A percentile compares a stretch with the other conserved stretches of the same genome.
These are phyloP conservation scores for Periconia sp. DNA, from an alignment of 2,329 filamentous ascomycete species.

Conservation along the genomic window DNA sequence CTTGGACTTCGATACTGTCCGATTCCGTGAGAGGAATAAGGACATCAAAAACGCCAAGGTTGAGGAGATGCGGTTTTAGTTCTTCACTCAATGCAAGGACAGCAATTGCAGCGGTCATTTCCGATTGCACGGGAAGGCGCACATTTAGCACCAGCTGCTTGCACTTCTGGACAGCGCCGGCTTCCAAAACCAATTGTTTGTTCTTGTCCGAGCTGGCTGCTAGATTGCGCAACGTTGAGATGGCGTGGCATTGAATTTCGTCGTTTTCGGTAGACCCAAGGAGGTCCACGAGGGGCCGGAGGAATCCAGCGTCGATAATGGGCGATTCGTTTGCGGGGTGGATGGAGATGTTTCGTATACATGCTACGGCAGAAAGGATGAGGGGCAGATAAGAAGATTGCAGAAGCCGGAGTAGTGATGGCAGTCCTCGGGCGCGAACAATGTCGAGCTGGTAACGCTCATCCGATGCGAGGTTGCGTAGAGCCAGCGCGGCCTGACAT, in stretches of 20 bases:
- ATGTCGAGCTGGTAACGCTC: slow-evolving; percentile 99
- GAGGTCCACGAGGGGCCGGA: slow-evolving; percentile 91
- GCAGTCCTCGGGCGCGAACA: slow-evolving; percentile 84
- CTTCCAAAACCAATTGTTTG: slow-evolving; percentile 96
- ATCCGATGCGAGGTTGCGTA: slow-evolving; percentile 94
- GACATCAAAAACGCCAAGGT: slow-evolving; percentile 93
- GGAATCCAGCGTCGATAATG: slow-evolving; percentile 96
- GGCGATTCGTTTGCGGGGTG: slow-evolving; percentile 97
- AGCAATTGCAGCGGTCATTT: slow-evolving; percentile 99
- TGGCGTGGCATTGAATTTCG: slow-evolving; percentile 98
- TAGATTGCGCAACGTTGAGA: slow-evolving; percentile 93
- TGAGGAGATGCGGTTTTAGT: slow-evolving; percentile 87
- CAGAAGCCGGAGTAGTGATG: slow-evolving; percentile 83
- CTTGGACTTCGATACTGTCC: slow-evolving; percentile 95
- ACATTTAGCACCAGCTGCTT: slow-evolving; percentile 95
- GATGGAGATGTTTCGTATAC: slow-evolving; percentile 98
- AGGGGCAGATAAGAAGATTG: slow-evolving; percentile 95
- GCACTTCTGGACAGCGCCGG: slow-evolving; percentile 97
- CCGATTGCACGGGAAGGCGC: slow-evolving; percentile 91
- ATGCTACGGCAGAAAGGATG: slow-evolving; percentile 95
- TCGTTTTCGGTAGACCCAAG: slow-evolving; percentile 96
- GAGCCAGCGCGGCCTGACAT: slow-evolving; percentile 91
- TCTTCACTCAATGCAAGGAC: slow-evolving; percentile 95
- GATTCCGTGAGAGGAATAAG: slow-evolving; percentile 94
- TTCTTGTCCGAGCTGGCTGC: slow-evolving; percentile 97